These are phyloP conservation scores for Pseudohyphozyma bogoriensis DNA, from an alignment of 768 basidiomycete genomes.

Conservation along the genomic window DNA sequence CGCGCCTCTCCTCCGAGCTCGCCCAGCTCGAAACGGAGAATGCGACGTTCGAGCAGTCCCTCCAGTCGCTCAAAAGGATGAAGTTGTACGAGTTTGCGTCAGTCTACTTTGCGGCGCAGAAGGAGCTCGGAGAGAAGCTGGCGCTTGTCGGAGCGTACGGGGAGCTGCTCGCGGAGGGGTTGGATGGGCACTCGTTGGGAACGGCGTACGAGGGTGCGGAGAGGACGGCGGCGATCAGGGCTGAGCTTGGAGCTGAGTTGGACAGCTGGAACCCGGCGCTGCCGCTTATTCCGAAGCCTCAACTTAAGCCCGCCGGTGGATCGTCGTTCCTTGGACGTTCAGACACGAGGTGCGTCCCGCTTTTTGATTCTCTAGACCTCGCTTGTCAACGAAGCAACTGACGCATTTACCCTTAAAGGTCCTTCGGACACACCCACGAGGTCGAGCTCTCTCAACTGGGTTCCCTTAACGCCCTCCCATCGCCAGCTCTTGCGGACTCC, in stretches of 20 bases:
- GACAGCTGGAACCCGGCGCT: constrained; percentile 1
- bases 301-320: not conserved
- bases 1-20: constrained; percentile 18
- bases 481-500: constrained; percentile 6
- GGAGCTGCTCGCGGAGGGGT: constrained; percentile 19
- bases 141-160: constrained; percentile 28
- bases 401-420: constrained; percentile 1
- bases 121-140: constrained; percentile 29
- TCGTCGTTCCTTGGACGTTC: constrained; percentile 7
- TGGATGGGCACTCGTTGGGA: constrained; percentile 16
- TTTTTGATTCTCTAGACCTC: not conserved
- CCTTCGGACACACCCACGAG: constrained; percentile 30
- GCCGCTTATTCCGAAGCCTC: constrained; percentile 3
- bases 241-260: constrained; percentile 16
- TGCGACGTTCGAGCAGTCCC: constrained; percentile 10
- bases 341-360: constrained; percentile 24
- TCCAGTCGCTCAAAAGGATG: constrained; percentile 21
- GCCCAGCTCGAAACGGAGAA: constrained; percentile 10
- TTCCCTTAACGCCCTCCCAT: not conserved
- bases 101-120: constrained; percentile 20
- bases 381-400: not conserved
- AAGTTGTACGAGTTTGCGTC: constrained; percentile 28
- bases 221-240: constrained; percentile 25
- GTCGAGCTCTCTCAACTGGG: constrained; percentile 20
- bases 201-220: constrained; percentile 21